phyloP scores from a whole-genome alignment of 2,329 filamentous ascomycete genomes.

The Apiospora saccharicola region DNA sequence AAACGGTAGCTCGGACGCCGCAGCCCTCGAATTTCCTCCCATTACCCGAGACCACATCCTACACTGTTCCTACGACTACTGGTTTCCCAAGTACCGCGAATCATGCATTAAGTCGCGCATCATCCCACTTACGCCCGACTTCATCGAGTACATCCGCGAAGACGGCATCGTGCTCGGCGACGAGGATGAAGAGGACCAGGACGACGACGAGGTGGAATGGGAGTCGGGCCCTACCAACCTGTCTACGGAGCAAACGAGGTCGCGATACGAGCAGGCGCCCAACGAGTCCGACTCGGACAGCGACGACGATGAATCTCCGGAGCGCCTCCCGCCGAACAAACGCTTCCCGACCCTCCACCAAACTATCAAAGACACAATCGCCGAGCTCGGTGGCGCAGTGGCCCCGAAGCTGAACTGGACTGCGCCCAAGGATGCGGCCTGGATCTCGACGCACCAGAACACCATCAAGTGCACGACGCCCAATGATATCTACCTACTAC shows the following conservation, averaged over 20 bases:
- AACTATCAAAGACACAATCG: conserved; percentile 77
- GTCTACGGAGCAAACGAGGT: conserved; percentile 39
- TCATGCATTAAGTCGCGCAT: conserved; percentile 87
- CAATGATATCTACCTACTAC: conserved; percentile 90
- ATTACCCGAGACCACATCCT: conserved; percentile 87
- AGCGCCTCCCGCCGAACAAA: conserved; percentile 58
- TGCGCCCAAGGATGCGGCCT: conserved; percentile 92
- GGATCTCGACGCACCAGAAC: conserved; percentile 85
- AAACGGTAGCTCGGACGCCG: conserved; percentile 33
- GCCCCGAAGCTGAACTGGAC: conserved; percentile 98
- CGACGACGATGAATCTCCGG: conserved; percentile 62
- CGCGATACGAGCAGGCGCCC: conserved; percentile 43
- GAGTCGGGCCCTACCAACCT: conserved; percentile 48
- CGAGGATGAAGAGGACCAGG: conserved; percentile 57
- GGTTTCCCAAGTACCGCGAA: conserved; percentile 85
- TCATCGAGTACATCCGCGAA: conserved; percentile 86
- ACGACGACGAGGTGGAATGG: conserved; percentile 65
- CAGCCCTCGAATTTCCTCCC: conserved; percentile 70
- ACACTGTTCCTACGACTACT: conserved; percentile 92
- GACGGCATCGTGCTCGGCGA: conserved; percentile 91
- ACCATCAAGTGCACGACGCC: conserved; percentile 88
- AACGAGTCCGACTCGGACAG: conserved; percentile 52
- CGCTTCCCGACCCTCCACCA: conserved; percentile 77
- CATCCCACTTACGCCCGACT: conserved; percentile 76
- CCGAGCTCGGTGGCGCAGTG: conserved; percentile 83